These are phyloP conservation scores for Saccharomycopsis crataegensis DNA, from an alignment of 1,139 yeast genomes.

Conservation along the genomic window DNA sequence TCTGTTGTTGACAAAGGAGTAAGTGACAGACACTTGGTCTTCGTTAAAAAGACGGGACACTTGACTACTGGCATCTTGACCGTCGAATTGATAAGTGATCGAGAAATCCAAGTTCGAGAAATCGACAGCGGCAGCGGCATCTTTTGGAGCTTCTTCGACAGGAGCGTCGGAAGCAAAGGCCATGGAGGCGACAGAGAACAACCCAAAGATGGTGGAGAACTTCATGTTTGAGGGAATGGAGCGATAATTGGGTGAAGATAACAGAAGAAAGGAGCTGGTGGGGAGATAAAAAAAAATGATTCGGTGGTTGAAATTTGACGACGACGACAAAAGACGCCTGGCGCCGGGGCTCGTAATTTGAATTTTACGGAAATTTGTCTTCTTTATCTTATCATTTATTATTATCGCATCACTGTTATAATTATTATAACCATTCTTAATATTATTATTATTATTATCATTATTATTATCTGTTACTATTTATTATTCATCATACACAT, in stretches of 20 bases:
- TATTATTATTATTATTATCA: too few species aligned
- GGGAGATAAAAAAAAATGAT: too few species aligned
- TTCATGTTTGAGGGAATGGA: conserved; percentile 1
- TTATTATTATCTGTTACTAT: too few species aligned
- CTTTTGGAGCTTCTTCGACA: not conserved
- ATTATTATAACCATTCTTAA: too few species aligned
- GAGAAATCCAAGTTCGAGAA: conserved; percentile 8
- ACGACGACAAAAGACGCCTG: too few species aligned
- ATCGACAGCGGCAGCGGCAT: not conserved
- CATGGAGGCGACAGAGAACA: conserved; percentile 4
- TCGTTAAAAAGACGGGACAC: conserved; percentile 35
- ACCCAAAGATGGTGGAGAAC: conserved; percentile 6
- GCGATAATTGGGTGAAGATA: not conserved
- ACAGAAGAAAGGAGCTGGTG: not conserved
- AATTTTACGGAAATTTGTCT: too few species aligned
- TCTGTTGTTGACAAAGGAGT: conserved; percentile 53
- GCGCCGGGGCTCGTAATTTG: too few species aligned
- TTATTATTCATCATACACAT: too few species aligned
- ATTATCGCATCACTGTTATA: too few species aligned
- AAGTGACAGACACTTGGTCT: conserved; percentile 47
- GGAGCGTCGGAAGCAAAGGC: conserved; percentile 2
- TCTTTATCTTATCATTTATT: too few species aligned
- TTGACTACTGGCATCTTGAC: conserved; percentile 17
- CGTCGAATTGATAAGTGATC: conserved; percentile 15
- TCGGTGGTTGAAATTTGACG: too few species aligned